Conservation (phyloP, 345 rosid species). For the Gossypium stocksii region DNA sequence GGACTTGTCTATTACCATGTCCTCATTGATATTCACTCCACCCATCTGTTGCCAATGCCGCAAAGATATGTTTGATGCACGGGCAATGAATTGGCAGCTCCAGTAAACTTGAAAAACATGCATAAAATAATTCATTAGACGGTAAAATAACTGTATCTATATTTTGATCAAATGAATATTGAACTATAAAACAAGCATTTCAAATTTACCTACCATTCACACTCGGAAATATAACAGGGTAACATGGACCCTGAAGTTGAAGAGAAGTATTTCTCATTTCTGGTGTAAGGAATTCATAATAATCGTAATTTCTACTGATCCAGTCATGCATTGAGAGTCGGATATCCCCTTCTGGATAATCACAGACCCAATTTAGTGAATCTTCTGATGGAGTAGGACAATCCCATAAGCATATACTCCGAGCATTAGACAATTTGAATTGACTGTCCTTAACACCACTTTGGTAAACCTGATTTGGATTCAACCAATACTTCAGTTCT, state of each 20-base stretch:
- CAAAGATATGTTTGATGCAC: constrained; percentile 75
- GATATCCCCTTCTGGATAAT: constrained; percentile 96
- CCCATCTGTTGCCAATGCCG: constrained; percentile 96
- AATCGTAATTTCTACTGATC: constrained; percentile 84
- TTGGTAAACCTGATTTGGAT: constrained; percentile 93
- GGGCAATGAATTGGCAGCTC: constrained; percentile 93
- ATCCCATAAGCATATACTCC: constrained; percentile 85
- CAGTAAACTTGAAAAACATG: constrained; percentile 58
- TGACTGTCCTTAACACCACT: constrained; percentile 81
- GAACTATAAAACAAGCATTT: constrained; percentile 8
- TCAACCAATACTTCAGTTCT: constrained; percentile 84
- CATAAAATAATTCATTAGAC: neutral
- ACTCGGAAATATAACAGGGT: constrained; percentile 88
- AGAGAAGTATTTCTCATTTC: constrained; percentile 92
- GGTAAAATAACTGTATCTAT: neutral
- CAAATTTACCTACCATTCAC: constrained; percentile 57
- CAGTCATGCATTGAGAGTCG: constrained; percentile 71
- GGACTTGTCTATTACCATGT: constrained; percentile 76
- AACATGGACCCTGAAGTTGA: constrained; percentile 97
- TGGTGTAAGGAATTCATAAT: constrained; percentile 85
- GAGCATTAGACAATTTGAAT: constrained; percentile 67
- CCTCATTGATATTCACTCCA: constrained; percentile 80
- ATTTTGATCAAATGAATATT: neutral
- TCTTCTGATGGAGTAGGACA: constrained; percentile 84
- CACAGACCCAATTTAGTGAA: constrained; percentile 89